phyloP scores from a whole-genome alignment of 768 basidiomycete genomes.

The Sistotremastrum niveocremeum region DNA sequence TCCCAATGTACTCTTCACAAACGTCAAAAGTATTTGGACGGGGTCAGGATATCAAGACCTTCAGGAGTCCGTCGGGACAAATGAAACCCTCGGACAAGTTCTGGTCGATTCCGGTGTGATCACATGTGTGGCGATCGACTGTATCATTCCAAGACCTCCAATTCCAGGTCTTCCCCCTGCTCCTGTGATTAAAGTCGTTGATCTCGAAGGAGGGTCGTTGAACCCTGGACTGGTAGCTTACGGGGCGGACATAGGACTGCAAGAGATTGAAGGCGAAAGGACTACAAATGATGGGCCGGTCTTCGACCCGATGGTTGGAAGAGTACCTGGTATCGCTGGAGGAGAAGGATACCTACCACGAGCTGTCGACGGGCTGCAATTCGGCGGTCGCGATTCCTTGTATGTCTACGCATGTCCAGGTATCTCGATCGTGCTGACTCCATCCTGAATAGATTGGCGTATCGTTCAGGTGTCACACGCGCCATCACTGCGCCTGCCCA shows the following conservation, averaged over 20 bases:
- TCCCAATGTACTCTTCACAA: constrained; percentile 44
- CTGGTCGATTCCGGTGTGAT: constrained; percentile 42
- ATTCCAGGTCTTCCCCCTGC: constrained; percentile 6
- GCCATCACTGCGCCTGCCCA: constrained; percentile 20
- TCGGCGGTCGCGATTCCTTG: constrained; percentile 35
- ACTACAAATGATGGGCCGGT: constrained; percentile 42
- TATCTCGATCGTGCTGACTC: constrained; percentile 2
- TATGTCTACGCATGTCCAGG: constrained; percentile 15
- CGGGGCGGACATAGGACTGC: constrained; percentile 41
- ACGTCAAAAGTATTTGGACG: constrained; percentile 35
- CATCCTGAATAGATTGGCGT: constrained; percentile 17
- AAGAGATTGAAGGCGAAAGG: constrained; percentile 51
- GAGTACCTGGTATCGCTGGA: constrained; percentile 22
- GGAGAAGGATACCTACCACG: constrained; percentile 21
- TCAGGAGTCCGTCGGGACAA: constrained; percentile 9
- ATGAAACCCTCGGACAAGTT: constrained; percentile 18
- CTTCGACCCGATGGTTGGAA: constrained; percentile 28
- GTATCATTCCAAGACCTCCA: constrained; percentile 6
- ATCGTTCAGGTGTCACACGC: constrained; percentile 23
- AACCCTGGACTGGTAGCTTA: constrained; percentile 29
- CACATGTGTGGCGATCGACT: constrained; percentile 28
- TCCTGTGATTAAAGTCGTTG: constrained; percentile 10
- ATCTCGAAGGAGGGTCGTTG: constrained; percentile 21
- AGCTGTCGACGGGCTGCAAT: constrained; percentile 39
- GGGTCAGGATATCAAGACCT: constrained; percentile 13